Evolutionary conservation across 768 basidiomycete genomes (phyloP).

Genomic region (Mycena vitilis): DNA sequence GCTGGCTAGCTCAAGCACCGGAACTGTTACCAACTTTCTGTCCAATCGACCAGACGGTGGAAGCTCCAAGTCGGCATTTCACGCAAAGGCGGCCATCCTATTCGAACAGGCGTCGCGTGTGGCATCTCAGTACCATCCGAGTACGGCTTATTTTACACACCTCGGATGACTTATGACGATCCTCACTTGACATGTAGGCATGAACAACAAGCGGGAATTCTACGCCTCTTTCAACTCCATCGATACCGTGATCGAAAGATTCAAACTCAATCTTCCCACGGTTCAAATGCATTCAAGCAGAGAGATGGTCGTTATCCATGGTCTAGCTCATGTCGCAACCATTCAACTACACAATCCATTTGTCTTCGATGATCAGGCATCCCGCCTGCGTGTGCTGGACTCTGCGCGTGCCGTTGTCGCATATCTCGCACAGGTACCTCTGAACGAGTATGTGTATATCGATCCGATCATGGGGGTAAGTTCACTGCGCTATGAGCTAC

Average conservation of each 20-base stretch:
- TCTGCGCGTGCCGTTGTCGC: conserved; percentile 28
- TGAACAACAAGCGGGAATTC: conserved; percentile 37
- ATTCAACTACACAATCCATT: conserved; percentile 38
- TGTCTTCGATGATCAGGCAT: conserved; percentile 24
- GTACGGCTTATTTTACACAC: conserved; percentile 32
- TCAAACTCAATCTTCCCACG: conserved; percentile 29
- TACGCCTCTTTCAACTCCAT: conserved; percentile 38
- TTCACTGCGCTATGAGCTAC: background rate
- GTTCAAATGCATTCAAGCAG: conserved; percentile 19
- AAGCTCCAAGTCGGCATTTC: conserved; percentile 12
- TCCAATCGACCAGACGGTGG: conserved; percentile 21
- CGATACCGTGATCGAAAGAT: conserved; percentile 41
- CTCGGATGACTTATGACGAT: background rate
- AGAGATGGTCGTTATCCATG: conserved; percentile 41
- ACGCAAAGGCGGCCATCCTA: conserved; percentile 36
- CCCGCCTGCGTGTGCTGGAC: conserved; percentile 18
- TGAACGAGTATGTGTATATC: conserved; percentile 24
- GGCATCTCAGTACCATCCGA: conserved; percentile 33
- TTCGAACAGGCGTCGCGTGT: conserved; percentile 43
- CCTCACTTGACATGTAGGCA: conserved; percentile 33
- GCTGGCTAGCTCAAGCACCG: conserved; percentile 16
- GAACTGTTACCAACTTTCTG: conserved; percentile 27
- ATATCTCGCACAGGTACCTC: conserved; percentile 6
- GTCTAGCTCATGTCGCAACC: conserved; percentile 38
- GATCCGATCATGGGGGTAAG: conserved; percentile 35